Evolutionary conservation across 306 rosid species (phyloP).

Genomic region (Pueraria montana): DNA sequence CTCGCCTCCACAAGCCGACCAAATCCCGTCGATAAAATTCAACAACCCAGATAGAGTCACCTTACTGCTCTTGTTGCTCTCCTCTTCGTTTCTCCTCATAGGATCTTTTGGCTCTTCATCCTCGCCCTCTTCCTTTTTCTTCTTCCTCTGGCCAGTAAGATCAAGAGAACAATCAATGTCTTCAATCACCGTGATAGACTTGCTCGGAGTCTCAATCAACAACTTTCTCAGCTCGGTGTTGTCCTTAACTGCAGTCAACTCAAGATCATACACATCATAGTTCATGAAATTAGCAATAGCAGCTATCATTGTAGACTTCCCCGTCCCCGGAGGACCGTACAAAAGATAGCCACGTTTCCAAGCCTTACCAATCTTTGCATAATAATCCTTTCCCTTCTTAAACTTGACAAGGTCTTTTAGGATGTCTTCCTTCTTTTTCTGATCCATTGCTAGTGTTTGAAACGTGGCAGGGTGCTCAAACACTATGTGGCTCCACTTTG

Average conservation of each 20-base stretch:
- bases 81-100: slow-evolving; percentile 39
- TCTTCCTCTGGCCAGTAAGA: slow-evolving; percentile 69
- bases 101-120: slow-evolving; percentile 47
- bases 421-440: slow-evolving; percentile 56
- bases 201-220: slow-evolving; percentile 59
- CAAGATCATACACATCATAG: slow-evolving; percentile 75
- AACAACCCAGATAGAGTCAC: slow-evolving; percentile 76
- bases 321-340: slow-evolving; percentile 77
- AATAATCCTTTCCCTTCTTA: slow-evolving; percentile 61
- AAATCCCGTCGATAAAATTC: slow-evolving; percentile 78
- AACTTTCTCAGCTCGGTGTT: slow-evolving; percentile 60
- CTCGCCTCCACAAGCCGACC: slow-evolving; percentile 88
- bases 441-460: slow-evolving; percentile 65
- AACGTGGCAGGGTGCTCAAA: slow-evolving; percentile 76
- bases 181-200: slow-evolving; percentile 66
- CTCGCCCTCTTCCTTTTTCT: slow-evolving; percentile 34
- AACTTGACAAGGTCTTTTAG: slow-evolving; percentile 59
- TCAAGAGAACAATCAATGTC: slow-evolving; percentile 83
- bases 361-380: slow-evolving; percentile 69
- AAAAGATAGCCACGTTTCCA: slow-evolving; percentile 78
- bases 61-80: slow-evolving; percentile 46
- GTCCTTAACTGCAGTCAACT: slow-evolving; percentile 65
- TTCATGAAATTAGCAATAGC: slow-evolving; percentile 75
- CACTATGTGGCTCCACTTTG: slow-evolving; percentile 62
- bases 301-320: slow-evolving; percentile 73